Conservation (phyloP, 306 rosid genomes). For the Malus sieversii region DNA sequence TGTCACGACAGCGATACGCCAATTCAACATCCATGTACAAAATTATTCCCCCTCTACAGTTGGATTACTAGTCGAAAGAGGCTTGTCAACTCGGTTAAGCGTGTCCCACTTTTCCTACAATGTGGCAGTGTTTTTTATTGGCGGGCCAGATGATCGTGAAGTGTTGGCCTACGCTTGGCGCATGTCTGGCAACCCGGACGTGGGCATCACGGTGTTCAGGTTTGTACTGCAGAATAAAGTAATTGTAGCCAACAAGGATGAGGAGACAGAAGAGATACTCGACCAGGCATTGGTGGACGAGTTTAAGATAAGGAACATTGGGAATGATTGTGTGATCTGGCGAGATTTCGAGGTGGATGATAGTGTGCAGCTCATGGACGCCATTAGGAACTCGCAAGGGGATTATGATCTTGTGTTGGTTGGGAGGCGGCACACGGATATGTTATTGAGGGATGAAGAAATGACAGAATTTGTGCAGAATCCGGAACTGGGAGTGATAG, state of each 20-base stretch:
- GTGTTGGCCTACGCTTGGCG: constrained; percentile 40
- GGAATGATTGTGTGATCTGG: constrained; percentile 1
- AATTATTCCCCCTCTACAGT: constrained; percentile 35
- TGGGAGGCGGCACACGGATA: constrained; percentile 22
- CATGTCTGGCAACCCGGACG: constrained; percentile 21
- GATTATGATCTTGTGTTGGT: constrained; percentile 40
- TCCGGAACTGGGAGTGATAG: constrained; percentile 39
- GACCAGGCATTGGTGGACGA: constrained; percentile 42
- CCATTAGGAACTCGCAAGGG: constrained; percentile 4
- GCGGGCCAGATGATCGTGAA: constrained; percentile 60
- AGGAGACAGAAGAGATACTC: neutral
- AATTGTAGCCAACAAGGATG: neutral
- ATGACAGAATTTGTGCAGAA: constrained; percentile 42
- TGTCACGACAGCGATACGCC: constrained; percentile 5
- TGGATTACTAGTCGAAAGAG: constrained; percentile 55
- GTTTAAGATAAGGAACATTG: constrained; percentile 28
- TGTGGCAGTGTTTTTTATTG: constrained; percentile 36
- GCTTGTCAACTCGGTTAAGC: neutral
- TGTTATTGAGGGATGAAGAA: constrained; percentile 21
- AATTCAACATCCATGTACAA: constrained; percentile 28
- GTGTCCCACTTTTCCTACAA: constrained; percentile 1
- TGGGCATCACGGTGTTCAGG: constrained; percentile 20
- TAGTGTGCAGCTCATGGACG: constrained; percentile 13
- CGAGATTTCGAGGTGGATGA: constrained; percentile 33
- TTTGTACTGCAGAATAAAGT: constrained; percentile 4